phyloP scores from a whole-genome alignment of 2,329 filamentous ascomycete species.

The Atkinsonella texensis region DNA sequence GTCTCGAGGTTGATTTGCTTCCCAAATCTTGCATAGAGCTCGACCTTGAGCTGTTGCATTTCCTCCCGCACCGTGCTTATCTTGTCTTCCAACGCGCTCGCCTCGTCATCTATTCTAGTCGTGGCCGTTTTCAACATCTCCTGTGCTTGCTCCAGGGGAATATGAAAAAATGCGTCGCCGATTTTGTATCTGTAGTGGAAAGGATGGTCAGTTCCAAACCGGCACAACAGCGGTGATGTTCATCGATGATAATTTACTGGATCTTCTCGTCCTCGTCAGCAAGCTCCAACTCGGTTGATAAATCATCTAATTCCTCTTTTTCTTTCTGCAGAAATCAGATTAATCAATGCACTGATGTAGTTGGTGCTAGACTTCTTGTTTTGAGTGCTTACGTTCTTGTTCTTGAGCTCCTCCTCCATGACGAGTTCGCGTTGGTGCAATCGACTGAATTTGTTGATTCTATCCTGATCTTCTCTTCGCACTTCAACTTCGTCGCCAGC shows the following conservation, averaged over 20 bases:
- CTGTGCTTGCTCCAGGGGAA: constrained; percentile 75
- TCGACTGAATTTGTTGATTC: constrained; percentile 95
- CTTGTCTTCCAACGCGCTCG: constrained; percentile 64
- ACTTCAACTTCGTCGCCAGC: constrained; percentile 80
- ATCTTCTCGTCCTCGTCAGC: constrained; percentile 91
- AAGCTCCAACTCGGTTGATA: constrained; percentile 82
- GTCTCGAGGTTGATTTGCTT: constrained; percentile 95
- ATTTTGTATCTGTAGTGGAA: constrained; percentile 68
- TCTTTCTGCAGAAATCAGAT: constrained; percentile 58
- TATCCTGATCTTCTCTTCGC: constrained; percentile 92
- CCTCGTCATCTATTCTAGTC: constrained; percentile 63
- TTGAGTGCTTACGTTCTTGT: constrained; percentile 55
- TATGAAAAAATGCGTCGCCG: constrained; percentile 85
- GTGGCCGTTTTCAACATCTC: constrained; percentile 66
- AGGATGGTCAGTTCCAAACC: neutral
- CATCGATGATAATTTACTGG: constrained; percentile 48
- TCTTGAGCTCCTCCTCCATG: constrained; percentile 68
- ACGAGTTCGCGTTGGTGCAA: constrained; percentile 75
- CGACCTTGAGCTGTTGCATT: constrained; percentile 81
- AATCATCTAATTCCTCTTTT: constrained; percentile 93
- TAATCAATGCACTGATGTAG: neutral
- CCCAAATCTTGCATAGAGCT: constrained; percentile 88
- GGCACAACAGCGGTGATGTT: neutral
- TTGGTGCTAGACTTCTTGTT: neutral
- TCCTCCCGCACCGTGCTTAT: constrained; percentile 66